Evolutionary conservation across 2,329 filamentous ascomycete species (phyloP).

Genomic region (Raffaelea arxii): DNA sequence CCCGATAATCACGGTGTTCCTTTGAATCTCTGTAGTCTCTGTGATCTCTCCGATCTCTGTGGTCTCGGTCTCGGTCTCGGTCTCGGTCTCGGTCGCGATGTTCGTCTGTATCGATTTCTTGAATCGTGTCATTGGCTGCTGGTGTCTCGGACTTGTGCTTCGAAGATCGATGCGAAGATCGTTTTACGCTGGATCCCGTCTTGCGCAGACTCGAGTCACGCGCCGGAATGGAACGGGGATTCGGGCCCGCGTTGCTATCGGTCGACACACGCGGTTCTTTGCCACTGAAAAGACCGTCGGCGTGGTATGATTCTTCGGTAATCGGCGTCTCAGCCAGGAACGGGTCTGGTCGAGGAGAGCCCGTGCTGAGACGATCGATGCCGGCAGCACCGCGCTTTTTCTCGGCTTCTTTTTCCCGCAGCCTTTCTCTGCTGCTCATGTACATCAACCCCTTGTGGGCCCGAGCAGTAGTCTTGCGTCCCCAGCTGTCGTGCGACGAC

Average conservation of each 20-base stretch:
- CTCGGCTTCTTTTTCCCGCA: constrained; percentile 53
- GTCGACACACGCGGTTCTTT: constrained; percentile 19
- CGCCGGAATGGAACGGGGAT: constrained; percentile 48
- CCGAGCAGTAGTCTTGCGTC: constrained; percentile 43
- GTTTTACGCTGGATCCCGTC: constrained; percentile 40
- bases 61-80: too few species aligned
- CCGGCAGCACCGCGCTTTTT: constrained; percentile 41
- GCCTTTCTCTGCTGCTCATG: constrained; percentile 61
- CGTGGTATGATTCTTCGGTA: constrained; percentile 40
- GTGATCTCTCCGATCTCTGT: too few species aligned
- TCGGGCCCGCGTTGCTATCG: constrained; percentile 17
- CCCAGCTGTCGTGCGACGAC: constrained; percentile 53
- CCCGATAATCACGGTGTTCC: not conserved
- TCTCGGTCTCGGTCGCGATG: too few species aligned
- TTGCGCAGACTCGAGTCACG: constrained; percentile 61
- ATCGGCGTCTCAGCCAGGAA: constrained; percentile 44
- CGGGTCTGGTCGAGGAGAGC: constrained; percentile 31
- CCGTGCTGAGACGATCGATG: constrained; percentile 22
- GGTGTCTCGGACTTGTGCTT: constrained; percentile 36
- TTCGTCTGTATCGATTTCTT: constrained; percentile 15
- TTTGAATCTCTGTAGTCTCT: too few species aligned
- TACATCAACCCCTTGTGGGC: constrained; percentile 55
- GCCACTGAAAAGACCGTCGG: constrained; percentile 11
- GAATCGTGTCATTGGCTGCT: constrained; percentile 28
- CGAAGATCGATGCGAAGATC: constrained; percentile 39